Base-by-base conservation (phyloP, 257 asterid species). In the Ligustrum vulgare region DNA sequence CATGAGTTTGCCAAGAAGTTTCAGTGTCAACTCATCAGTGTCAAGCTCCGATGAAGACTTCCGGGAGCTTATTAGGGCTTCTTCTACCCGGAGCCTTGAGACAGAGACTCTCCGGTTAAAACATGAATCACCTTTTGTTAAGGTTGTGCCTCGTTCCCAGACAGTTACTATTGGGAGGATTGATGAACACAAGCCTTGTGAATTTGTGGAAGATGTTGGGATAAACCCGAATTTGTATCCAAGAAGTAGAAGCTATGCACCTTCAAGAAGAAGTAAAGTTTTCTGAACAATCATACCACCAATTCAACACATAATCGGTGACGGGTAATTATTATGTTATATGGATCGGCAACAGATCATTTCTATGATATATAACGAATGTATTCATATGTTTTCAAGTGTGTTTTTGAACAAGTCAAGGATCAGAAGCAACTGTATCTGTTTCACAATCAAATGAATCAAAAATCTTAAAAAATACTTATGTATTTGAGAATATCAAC, bases 171-270 rank as follows among this genome's bases (percentile, higher is more conserved):
- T 89, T 65, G 91, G 92, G 3, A 72, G 89, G 79, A 91, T 91
- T 22, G 97, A 89, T 67, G 97, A 91, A 79, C 88, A 91, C 2
- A 68, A 67, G 75, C 76, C 91, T 16, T 85, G 71, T 56, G 91
- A 89, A 8, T 87, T 83, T 10, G 84, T 63, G 33, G 90, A 81
- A 3, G 86, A 82, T 5, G 81, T 80, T 2, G 63, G 25, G 31
- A 45, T 77, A 67, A 74, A 4, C 20, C 35, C 11, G 56, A 81
- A 13, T 66, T 76, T 72, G 32, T 79, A 47, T 74, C 63, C 76
- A 1, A 85, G 90, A 80, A 87, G 91, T 64, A 81, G 70, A 81
- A 89, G 90, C 81, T 62, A 74, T 63, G 88, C 82, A 16, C 78
- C 69, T 56, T 22, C 76, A 1, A 81, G 75, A n/a, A 77, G 72